These are phyloP conservation scores for Amylocystis lapponica DNA, from an alignment of 768 basidiomycete species.

Conservation along the genomic window DNA sequence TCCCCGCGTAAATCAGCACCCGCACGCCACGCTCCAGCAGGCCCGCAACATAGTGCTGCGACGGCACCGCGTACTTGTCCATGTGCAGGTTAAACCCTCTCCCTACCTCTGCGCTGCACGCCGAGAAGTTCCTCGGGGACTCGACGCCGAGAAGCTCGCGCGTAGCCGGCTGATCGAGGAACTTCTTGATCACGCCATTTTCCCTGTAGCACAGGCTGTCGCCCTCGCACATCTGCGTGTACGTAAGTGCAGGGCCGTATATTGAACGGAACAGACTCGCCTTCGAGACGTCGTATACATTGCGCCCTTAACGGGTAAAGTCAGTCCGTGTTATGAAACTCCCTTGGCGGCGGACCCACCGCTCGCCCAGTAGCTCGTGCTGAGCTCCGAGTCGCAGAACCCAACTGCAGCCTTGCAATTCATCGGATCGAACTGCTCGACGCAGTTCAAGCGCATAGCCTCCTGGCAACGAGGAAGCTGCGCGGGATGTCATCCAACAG, in stretches of 20 bases:
- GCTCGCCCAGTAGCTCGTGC: constrained; percentile 32
- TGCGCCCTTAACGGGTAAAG: constrained; percentile 30
- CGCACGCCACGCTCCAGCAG: constrained; percentile 75
- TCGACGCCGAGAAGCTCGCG: constrained; percentile 44
- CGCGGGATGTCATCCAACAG: not conserved
- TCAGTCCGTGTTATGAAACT: too few relatives aligned
- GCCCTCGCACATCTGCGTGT: constrained; percentile 24
- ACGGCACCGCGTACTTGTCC: constrained; percentile 54
- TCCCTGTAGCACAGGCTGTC: constrained; percentile 35
- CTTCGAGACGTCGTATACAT: constrained; percentile 58
- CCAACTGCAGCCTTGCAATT: constrained; percentile 59
- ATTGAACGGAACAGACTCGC: constrained; percentile 12
- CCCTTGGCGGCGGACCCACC: constrained; percentile 26
- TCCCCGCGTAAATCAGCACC: constrained; percentile 69
- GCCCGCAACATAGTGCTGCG: constrained; percentile 60
- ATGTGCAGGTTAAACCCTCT: constrained; percentile 46
- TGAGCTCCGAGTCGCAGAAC: constrained; percentile 60
- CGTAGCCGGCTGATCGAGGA: constrained; percentile 40
- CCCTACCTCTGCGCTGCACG: constrained; percentile 49
- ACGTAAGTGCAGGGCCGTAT: too few relatives aligned
- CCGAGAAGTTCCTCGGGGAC: constrained; percentile 43
- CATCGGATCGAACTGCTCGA: constrained; percentile 61
- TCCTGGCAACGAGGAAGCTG: constrained; percentile 66
- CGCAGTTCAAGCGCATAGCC: constrained; percentile 50
- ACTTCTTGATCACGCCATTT: constrained; percentile 34